Percentiles rank a stretch among this genome's conserved stretches.
Conservation (phyloP, 208 protist genomes). For the Crithidia expoeki region DNA sequence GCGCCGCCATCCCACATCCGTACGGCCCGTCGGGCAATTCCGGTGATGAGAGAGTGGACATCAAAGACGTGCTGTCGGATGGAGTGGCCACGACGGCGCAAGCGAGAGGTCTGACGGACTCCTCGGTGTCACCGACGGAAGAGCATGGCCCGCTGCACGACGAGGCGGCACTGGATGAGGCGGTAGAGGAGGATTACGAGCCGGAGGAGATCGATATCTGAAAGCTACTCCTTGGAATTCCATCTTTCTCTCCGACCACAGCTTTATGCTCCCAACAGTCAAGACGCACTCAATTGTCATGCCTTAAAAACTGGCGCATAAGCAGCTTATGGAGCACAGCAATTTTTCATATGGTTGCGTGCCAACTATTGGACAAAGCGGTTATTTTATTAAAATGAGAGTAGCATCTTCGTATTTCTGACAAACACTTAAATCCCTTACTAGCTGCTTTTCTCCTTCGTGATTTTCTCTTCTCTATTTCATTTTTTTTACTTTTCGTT, state of each 20-base stretch:
- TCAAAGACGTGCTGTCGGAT: conserved; percentile 21
- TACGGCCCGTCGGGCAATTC: conserved; percentile 32
- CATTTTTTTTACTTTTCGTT: not conserved
- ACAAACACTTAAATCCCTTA: not conserved
- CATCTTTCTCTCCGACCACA: too few species aligned
- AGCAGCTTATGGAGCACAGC: too few species aligned
- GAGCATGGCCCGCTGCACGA: conserved; percentile 20
- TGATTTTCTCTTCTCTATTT: not conserved
- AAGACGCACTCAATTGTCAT: too few species aligned
- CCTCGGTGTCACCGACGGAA: conserved; percentile 34
- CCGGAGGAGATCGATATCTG: conserved; percentile 85
- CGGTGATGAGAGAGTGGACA: conserved; percentile 12
- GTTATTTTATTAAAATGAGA: too few species aligned
- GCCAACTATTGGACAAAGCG: too few species aligned
- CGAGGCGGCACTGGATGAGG: conserved; percentile 9
- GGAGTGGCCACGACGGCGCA: conserved; percentile 12
- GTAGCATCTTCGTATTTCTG: too few species aligned
- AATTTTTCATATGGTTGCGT: too few species aligned
- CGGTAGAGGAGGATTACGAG: conserved; percentile 64
- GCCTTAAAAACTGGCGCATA: too few species aligned
- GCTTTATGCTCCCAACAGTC: too few species aligned
- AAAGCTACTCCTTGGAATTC: too few species aligned
- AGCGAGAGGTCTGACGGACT: conserved; percentile 20
- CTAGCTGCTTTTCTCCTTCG: not conserved
- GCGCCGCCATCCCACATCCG: conserved; percentile 40